Percentiles rank a stretch among this genome's conserved stretches.
These are phyloP conservation scores for Asclepias syriaca DNA, from an alignment of 257 asterid genomes.

Conservation along the genomic window DNA sequence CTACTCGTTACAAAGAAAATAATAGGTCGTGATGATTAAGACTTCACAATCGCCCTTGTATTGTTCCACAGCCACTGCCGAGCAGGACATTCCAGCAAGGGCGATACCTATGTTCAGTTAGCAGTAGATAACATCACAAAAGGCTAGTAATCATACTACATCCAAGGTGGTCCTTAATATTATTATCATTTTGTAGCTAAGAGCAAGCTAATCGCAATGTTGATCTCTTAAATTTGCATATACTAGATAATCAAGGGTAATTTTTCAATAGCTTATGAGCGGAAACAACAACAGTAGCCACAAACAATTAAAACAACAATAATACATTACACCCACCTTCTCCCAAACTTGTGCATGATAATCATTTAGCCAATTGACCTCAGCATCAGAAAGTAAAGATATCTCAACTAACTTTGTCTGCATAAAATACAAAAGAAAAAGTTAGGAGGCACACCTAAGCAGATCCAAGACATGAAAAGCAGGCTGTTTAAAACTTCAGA, in stretches of 20 bases:
- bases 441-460: not conserved
- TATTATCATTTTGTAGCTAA: not conserved
- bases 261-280: not conserved
- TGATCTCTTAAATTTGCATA: not conserved
- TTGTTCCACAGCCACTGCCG: constrained; percentile 81
- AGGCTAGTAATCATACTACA: not conserved
- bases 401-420: constrained; percentile 67
- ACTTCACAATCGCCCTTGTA: constrained; percentile 53
- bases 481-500: not conserved
- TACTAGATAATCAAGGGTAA: not conserved
- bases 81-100: constrained; percentile 75
- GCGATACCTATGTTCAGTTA: constrained; percentile 54
- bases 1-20: not conserved
- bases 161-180: not conserved
- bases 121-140: constrained; percentile 3
- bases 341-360: constrained; percentile 94
- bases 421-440: constrained; percentile 15
- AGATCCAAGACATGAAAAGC: not conserved
- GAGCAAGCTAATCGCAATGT: not conserved
- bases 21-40: not conserved
- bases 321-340: constrained; percentile 42
- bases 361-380: constrained; percentile 83
- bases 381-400: constrained; percentile 56
- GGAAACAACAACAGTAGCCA: not conserved
- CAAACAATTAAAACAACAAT: not conserved